Evolutionary conservation across 225 moss, liverwort and hornwort genomes (phyloP).

Genomic region (Pleurozium schreberi): DNA sequence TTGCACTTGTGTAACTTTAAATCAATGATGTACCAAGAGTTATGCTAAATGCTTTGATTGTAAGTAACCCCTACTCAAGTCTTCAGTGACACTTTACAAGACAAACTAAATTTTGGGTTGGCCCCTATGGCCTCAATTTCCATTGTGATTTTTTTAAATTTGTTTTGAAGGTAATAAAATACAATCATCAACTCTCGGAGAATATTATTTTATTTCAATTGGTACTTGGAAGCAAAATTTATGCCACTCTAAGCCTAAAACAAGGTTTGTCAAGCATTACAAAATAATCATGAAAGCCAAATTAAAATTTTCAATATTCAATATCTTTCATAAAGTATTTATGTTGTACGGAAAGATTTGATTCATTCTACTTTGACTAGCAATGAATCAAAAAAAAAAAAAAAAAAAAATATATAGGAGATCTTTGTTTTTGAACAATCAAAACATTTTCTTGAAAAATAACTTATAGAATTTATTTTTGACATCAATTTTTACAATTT

Average conservation of each 20-base stretch:
- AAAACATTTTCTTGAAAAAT: neutral
- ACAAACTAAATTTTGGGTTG: neutral
- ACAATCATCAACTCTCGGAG: neutral
- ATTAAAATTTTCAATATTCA: neutral
- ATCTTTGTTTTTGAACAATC: neutral
- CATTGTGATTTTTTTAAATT: neutral
- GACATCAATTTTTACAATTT: neutral
- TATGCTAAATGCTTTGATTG: neutral
- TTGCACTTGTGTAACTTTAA: neutral
- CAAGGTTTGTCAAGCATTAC: rapidly evolving
- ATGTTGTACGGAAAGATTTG: neutral
- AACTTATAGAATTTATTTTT: neutral
- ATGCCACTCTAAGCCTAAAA: neutral
- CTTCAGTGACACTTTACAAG: rapidly evolving
- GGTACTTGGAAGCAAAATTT: neutral
- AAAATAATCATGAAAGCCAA: neutral
- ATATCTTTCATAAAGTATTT: neutral
- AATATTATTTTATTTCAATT: neutral
- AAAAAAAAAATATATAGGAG: too few species aligned
- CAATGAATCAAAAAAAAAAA: too few species aligned
- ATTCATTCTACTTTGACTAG: neutral
- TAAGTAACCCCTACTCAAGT: neutral
- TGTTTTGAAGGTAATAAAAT: neutral
- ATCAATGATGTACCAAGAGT: neutral
- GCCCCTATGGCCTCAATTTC: neutral